Conservation (phyloP, 2,329 filamentous ascomycete species). For the Diplocarpon mali region DNA sequence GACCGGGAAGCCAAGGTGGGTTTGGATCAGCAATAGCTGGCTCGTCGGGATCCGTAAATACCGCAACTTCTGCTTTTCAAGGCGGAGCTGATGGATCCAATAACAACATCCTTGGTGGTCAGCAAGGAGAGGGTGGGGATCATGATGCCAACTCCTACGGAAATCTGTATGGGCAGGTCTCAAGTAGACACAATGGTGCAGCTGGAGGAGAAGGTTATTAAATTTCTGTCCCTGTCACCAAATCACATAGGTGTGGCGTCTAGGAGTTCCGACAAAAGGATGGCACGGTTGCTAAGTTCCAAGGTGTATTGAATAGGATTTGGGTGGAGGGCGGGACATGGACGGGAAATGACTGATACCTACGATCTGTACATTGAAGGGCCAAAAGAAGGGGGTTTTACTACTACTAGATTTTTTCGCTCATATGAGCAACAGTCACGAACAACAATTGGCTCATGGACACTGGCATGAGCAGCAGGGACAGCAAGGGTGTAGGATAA, state of each 20-base stretch:
- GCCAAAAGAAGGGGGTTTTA: conserved; percentile 21
- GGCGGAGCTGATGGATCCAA: conserved; percentile 25
- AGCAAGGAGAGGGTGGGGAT: conserved; percentile 24
- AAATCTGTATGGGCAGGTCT: conserved; percentile 35
- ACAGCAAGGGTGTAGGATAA: conserved; percentile 24
- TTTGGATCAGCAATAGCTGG: conserved; percentile 33
- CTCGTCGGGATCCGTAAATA: conserved; percentile 27
- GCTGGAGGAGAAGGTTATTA: conserved; percentile 28
- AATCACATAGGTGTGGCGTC: conserved; percentile 12
- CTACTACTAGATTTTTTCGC: conserved; percentile 24
- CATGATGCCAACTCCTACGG: conserved; percentile 30
- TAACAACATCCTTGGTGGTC: conserved; percentile 27
- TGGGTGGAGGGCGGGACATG: conserved; percentile 14
- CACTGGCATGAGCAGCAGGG: conserved; percentile 14
- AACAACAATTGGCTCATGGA: conserved; percentile 13
- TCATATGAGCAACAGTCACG: conserved; percentile 18
- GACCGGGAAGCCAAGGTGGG: conserved; percentile 43
- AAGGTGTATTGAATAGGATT: conserved; percentile 24
- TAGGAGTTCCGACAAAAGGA: conserved; percentile 10
- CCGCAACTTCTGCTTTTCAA: conserved; percentile 22
- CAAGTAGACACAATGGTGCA: conserved; percentile 45
- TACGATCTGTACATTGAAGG: conserved; percentile 23
- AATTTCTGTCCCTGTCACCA: conserved; percentile 6
- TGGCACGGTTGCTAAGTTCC: conserved; percentile 14
- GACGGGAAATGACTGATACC: conserved; percentile 12